Conservation (phyloP, 192 early-diverging fungal genomes). For the Ambispora gerdemannii region DNA sequence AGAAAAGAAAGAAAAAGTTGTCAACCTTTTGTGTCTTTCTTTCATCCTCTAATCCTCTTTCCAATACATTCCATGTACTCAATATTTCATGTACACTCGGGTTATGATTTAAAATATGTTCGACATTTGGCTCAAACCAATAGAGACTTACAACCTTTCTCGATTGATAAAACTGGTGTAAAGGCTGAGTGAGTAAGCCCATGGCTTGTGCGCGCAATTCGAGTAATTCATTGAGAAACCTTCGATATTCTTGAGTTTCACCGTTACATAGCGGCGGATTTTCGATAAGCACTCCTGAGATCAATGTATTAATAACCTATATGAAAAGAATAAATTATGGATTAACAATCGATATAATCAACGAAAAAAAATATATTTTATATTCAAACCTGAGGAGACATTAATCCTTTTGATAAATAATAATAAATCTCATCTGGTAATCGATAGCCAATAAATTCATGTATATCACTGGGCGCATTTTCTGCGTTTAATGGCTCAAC, state of each 20-base stretch:
- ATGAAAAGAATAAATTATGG: background rate
- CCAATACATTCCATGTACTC: slow-evolving; percentile 43
- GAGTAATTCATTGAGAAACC: slow-evolving; percentile 58
- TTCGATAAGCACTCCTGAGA: slow-evolving; percentile 63
- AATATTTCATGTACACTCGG: slow-evolving; percentile 37
- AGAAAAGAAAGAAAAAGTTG: background rate
- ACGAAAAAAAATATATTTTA: background rate
- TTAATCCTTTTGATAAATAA: slow-evolving; percentile 61
- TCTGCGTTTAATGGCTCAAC: slow-evolving; percentile 63
- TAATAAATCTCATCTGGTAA: slow-evolving; percentile 70
- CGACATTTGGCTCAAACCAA: slow-evolving; percentile 55
- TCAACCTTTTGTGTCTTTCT: slow-evolving; percentile 33
- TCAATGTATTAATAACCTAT: slow-evolving; percentile 60
- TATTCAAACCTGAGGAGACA: slow-evolving; percentile 50
- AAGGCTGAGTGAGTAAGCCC: slow-evolving; percentile 49
- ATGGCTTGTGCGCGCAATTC: slow-evolving; percentile 59
- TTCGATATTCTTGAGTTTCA: slow-evolving; percentile 72
- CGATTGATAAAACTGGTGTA: slow-evolving; percentile 63
- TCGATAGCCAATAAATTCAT: slow-evolving; percentile 77
- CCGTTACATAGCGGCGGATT: slow-evolving; percentile 75
- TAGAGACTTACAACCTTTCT: slow-evolving; percentile 62
- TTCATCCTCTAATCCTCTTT: slow-evolving; percentile 43
- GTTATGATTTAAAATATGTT: slow-evolving; percentile 62
- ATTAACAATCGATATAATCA: too few relatives aligned
- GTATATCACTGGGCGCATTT: slow-evolving; percentile 71